Evolutionary conservation across 2,329 filamentous ascomycete genomes (phyloP), one percentile per base, ranked within the genome.

Genomic region (Colletotrichum navitas): DNA sequence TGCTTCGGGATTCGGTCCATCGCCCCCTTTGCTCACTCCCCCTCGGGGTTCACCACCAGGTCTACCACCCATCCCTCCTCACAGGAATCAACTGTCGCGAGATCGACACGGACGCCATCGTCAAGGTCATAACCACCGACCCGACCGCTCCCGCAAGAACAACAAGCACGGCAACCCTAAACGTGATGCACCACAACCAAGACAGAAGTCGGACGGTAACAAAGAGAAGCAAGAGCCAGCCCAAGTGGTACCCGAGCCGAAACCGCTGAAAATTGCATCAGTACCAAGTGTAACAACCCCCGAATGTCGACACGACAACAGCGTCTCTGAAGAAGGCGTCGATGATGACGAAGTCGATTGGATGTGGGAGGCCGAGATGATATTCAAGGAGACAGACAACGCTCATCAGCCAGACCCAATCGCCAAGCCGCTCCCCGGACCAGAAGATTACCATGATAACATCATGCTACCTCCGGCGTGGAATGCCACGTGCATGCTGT

Each of bases 381-480:
- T 83, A 6, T 85, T 86, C 66, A 76, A 79, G 12, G 81, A 84
- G 51, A 73, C 77, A 43, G 72, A 76, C 11, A 68, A 78, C 5
- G 74, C 73, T 14, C 81, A 82, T 66, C 78, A 80, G 8, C 82
- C 83, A n/a, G 85, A 87, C 47, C 81, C 83, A n/a, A 82, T 86
- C 65, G 84, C 83, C 16, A 85, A 82, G 69, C 85, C 85, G 26
- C 77, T 87, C 1, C 80, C 73, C 1, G 47, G 66, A 14, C 73
- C 83, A 5, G 73, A 76, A 21, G 77, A 79, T 24, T 86, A 84
- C 70, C 82, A 79, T 49, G 84, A 85, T 26, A 81, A 83, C 21
- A 81, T 85, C 10, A 82, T 86, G 41, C 82, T 86, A 49, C 83
- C 85, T 34, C 82, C 82, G 24, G 80, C 83, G 6, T 84, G 82